Percentiles rank a stretch among this genome's conserved stretches.
These are phyloP conservation scores for Zopfochytrium polystomum DNA, from an alignment of 371 early-diverging fungal species.

Conservation along the genomic window DNA sequence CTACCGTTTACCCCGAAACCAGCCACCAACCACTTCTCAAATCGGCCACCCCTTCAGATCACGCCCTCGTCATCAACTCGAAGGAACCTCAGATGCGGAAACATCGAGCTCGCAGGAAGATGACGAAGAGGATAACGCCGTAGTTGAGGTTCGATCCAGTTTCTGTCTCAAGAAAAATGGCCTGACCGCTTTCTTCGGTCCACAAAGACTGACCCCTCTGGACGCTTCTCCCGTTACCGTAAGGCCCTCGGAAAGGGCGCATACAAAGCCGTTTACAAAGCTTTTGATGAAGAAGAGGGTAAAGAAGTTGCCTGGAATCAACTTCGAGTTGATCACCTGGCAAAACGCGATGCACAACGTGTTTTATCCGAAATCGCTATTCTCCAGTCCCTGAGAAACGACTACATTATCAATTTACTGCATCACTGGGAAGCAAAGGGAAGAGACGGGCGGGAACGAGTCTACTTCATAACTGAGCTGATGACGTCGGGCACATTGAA, in stretches of 20 bases:
- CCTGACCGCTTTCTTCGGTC: no score
- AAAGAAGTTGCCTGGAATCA: constrained; percentile 93
- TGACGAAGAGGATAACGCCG: no score
- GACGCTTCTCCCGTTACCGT: constrained; percentile 66
- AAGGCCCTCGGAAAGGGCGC: constrained; percentile 77
- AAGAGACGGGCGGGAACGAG: constrained; percentile 53
- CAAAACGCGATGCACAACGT: constrained; percentile 55
- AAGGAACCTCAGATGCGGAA: no score
- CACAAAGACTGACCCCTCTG: constrained; percentile 64
- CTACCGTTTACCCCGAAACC: no score
- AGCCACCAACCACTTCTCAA: no score
- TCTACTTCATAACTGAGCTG: constrained; percentile 88
- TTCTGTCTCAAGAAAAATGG: no score
- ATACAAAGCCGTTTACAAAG: constrained; percentile 84
- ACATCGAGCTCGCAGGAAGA: no score
- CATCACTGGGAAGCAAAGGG: constrained; percentile 27
- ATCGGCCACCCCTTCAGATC: no score
- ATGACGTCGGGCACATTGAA: constrained; percentile 90
- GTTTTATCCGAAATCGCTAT: constrained; percentile 59
- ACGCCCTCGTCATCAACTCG: no score
- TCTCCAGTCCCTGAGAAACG: constrained; percentile 76
- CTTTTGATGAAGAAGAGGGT: constrained; percentile 86
- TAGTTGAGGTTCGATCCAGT: no score
- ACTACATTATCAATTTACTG: constrained; percentile 69
- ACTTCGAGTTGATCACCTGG: constrained; percentile 60